phyloP scores from a whole-genome alignment of 1,284 basidiomycete genomes.

The Ustilago trichophora region DNA sequence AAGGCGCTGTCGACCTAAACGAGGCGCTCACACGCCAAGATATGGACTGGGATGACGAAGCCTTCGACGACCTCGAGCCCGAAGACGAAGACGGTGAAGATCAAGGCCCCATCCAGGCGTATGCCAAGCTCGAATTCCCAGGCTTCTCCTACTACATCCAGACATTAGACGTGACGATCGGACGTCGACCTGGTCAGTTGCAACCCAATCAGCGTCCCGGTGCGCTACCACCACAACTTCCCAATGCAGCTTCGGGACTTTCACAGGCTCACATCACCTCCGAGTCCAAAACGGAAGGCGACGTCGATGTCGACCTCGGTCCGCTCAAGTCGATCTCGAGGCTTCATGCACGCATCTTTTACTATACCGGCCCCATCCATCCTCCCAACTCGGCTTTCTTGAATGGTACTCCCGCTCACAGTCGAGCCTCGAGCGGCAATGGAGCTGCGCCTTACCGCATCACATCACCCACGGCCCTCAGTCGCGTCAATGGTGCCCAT shows the following conservation, averaged over 20 bases:
- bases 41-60: slow-evolving; percentile 45
- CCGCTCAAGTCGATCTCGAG: slow-evolving; percentile 95
- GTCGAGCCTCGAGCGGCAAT: slow-evolving; percentile 23
- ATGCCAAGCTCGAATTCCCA: slow-evolving; percentile 91
- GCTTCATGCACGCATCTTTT: slow-evolving; percentile 90
- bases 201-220: slow-evolving; percentile 31
- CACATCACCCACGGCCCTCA: slow-evolving; percentile 40
- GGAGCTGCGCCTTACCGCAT: slow-evolving; percentile 31
- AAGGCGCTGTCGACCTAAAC: slow-evolving; percentile 45
- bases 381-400: slow-evolving; percentile 26
- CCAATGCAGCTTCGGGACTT: slow-evolving; percentile 41
- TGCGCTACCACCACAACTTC: slow-evolving; percentile 31
- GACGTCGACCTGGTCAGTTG: slow-evolving; percentile 69
- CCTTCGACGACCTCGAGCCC: slow-evolving; percentile 29
- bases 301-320: slow-evolving; percentile 89
- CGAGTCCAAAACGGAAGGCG: slow-evolving; percentile 45
- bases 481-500: slow-evolving; percentile 37
- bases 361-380: slow-evolving; percentile 52
- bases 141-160: slow-evolving; percentile 87
- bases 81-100: slow-evolving; percentile 44
- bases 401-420: slow-evolving; percentile 30
- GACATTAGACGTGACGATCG: slow-evolving; percentile 78
- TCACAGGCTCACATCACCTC: slow-evolving; percentile 52
- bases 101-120: slow-evolving; percentile 76
- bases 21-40: slow-evolving; percentile 37